These are phyloP conservation scores for Cladosporium sp. DNA, from an alignment of 2,329 filamentous ascomycete genomes.

Conservation along the genomic window DNA sequence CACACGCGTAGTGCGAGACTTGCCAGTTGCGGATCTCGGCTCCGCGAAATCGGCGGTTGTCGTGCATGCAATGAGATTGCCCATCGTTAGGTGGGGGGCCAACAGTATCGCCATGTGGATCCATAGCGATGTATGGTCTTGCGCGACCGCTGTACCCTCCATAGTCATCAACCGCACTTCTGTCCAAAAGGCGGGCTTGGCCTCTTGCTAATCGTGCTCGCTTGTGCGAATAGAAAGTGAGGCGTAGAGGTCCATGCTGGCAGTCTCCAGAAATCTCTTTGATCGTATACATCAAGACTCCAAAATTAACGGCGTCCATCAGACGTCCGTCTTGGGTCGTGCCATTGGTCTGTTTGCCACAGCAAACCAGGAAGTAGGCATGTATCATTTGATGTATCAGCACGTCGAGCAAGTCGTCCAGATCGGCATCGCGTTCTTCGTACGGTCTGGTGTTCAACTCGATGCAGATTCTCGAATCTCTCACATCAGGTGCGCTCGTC, in stretches of 20 bases:
- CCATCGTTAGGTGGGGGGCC: constrained; percentile 28
- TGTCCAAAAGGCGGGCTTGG: neutral
- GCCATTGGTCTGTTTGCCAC: constrained; percentile 39
- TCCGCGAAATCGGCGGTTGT: constrained; percentile 34
- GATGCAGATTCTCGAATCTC: constrained; percentile 40
- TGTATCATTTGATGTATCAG: constrained; percentile 52
- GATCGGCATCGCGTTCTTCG: constrained; percentile 32
- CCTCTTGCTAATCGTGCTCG: constrained; percentile 22
- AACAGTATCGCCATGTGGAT: constrained; percentile 26
- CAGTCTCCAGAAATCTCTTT: constrained; percentile 37
- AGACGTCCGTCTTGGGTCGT: constrained; percentile 40
- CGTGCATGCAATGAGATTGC: constrained; percentile 35
- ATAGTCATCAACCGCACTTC: neutral
- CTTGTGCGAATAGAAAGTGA: constrained; percentile 38
- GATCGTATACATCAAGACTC: constrained; percentile 44
- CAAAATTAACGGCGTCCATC: constrained; percentile 43
- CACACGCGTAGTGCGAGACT: constrained; percentile 34
- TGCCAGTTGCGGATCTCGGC: constrained; percentile 39
- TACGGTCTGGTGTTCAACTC: constrained; percentile 35
- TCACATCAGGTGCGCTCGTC: constrained; percentile 40
- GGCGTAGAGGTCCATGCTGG: constrained; percentile 32
- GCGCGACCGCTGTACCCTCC: neutral
- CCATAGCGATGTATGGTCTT: constrained; percentile 28
- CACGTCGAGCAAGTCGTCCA: constrained; percentile 40
- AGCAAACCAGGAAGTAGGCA: constrained; percentile 48